Conservation (phyloP, 2,329 filamentous ascomycete species). For the Aspergillus ruber region DNA sequence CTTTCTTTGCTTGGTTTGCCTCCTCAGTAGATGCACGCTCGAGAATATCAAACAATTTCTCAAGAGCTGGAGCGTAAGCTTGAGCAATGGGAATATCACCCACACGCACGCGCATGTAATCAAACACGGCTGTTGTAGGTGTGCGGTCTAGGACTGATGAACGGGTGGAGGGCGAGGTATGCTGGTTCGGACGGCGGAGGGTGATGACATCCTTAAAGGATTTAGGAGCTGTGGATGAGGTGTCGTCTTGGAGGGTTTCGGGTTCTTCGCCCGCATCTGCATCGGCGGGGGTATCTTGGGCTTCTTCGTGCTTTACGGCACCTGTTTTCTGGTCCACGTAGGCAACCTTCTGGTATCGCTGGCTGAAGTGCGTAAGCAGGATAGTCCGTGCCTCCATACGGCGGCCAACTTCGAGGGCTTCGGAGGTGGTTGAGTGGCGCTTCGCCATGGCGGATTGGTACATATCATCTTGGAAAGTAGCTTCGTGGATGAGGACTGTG, state of each 20-base stretch:
- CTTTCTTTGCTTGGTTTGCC: slow-evolving; percentile 16
- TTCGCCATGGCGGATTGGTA: slow-evolving; percentile 72
- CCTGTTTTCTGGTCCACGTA: slow-evolving; percentile 32
- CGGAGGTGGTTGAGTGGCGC: slow-evolving; percentile 81
- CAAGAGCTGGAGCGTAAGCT: slow-evolving; percentile 51
- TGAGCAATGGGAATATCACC: slow-evolving; percentile 54
- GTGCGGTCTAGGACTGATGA: slow-evolving; percentile 56
- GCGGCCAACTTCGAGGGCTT: slow-evolving; percentile 71
- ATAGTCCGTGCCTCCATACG: slow-evolving; percentile 74
- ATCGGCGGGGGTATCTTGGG: slow-evolving; percentile 2
- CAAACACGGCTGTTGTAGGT: slow-evolving; percentile 55
- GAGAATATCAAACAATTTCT: slow-evolving; percentile 44
- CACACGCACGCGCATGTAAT: slow-evolving; percentile 58
- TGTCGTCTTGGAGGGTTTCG: slow-evolving; percentile 24
- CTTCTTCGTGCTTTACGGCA: slow-evolving; percentile 1
- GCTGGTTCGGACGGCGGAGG: slow-evolving; percentile 4
- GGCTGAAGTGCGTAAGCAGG: slow-evolving; percentile 88
- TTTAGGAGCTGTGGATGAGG: slow-evolving; percentile 5
- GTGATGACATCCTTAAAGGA: slow-evolving; percentile 11
- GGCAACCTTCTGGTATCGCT: slow-evolving; percentile 77
- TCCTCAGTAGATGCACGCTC: slow-evolving; percentile 28
- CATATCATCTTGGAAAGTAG: slow-evolving; percentile 88
- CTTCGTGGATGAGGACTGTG: slow-evolving; percentile 88
- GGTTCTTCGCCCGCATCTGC: slow-evolving; percentile 9
- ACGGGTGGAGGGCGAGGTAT: slow-evolving; percentile 44